Conservation (phyloP, 2,329 filamentous ascomycete species). For the Ilyonectria mors-panacis region DNA sequence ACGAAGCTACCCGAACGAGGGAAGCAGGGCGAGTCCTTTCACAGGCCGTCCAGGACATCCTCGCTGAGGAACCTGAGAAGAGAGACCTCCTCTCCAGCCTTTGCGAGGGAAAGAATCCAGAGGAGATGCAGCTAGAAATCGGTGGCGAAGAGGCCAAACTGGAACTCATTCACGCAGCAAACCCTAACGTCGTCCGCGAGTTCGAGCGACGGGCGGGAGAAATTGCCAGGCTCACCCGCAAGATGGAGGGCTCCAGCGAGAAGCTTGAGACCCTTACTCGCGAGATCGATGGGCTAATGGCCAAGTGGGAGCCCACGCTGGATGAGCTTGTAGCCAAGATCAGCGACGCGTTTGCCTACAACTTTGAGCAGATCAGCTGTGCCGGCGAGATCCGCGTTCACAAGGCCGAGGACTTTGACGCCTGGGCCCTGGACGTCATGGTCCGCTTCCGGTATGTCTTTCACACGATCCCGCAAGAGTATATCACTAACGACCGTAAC, state of each 20-base stretch:
- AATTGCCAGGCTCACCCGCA: constrained; percentile 75
- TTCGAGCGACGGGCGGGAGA: constrained; percentile 80
- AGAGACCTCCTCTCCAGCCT: constrained; percentile 60
- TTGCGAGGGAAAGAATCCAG: constrained; percentile 65
- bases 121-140: constrained; percentile 81
- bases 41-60: constrained; percentile 57
- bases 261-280: constrained; percentile 69
- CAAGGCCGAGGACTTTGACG: constrained; percentile 94
- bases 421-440: constrained; percentile 93
- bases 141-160: constrained; percentile 81
- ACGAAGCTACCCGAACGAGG: constrained; percentile 56
- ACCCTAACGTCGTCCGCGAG: constrained; percentile 81
- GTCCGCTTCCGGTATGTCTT: constrained; percentile 90
- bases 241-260: constrained; percentile 68
- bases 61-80: constrained; percentile 57
- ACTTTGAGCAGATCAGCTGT: constrained; percentile 94
- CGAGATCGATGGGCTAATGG: constrained; percentile 76
- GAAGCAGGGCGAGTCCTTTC: constrained; percentile 52
- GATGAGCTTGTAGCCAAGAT: constrained; percentile 85
- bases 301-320: constrained; percentile 86
- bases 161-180: constrained; percentile 84
- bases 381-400: constrained; percentile 90
- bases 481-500: constrained; percentile 22
- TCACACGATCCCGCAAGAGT: constrained; percentile 9
- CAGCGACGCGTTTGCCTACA: constrained; percentile 91